These are phyloP conservation scores for Phytophthora sansomeana DNA, from an alignment of 352 stramenopile genomes.

Conservation along the genomic window DNA sequence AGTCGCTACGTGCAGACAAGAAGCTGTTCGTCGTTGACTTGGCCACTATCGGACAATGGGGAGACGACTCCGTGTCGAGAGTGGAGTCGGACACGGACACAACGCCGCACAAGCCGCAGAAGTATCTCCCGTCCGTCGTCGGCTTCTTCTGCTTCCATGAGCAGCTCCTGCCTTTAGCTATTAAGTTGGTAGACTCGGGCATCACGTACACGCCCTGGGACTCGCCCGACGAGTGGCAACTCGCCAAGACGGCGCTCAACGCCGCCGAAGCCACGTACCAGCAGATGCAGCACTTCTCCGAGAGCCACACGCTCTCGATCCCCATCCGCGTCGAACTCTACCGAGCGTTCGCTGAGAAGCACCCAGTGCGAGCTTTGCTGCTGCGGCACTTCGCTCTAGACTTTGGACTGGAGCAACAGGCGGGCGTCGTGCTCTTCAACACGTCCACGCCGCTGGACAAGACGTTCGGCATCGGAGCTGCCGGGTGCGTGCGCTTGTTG, in stretches of 20 bases:
- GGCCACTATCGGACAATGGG: slow-evolving; percentile 41
- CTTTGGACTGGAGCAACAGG: slow-evolving; percentile 50
- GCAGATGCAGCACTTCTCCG: slow-evolving; percentile 61
- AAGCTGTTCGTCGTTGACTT: slow-evolving; percentile 51
- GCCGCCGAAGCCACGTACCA: slow-evolving; percentile 53
- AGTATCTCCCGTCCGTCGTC: slow-evolving; percentile 52
- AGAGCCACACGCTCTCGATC: slow-evolving; percentile 57
- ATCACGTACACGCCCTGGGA: slow-evolving; percentile 62
- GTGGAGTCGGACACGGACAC: slow-evolving; percentile 28
- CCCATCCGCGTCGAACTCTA: slow-evolving; percentile 56
- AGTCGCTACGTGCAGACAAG: slow-evolving; percentile 28
- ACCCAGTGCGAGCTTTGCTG: slow-evolving; percentile 50
- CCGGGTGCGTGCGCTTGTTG: slow-evolving; percentile 41
- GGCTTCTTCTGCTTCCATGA: slow-evolving; percentile 53
- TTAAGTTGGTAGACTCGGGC: slow-evolving; percentile 46
- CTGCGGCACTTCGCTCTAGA: slow-evolving; percentile 46
- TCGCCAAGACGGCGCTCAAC: slow-evolving; percentile 62
- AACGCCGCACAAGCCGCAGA: slow-evolving; percentile 7
- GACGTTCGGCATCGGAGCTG: slow-evolving; percentile 56
- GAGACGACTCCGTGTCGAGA: slow-evolving; percentile 4
- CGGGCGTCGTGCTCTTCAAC: slow-evolving; percentile 50
- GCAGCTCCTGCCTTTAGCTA: slow-evolving; percentile 54
- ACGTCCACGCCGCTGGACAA: slow-evolving; percentile 45
- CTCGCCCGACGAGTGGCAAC: slow-evolving; percentile 45
- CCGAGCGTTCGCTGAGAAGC: slow-evolving; percentile 38